A percentile compares a stretch with the other conserved stretches of the same genome.
Evolutionary conservation across 371 early-diverging fungal species (phyloP).

Genomic region (Mortierella sp.): DNA sequence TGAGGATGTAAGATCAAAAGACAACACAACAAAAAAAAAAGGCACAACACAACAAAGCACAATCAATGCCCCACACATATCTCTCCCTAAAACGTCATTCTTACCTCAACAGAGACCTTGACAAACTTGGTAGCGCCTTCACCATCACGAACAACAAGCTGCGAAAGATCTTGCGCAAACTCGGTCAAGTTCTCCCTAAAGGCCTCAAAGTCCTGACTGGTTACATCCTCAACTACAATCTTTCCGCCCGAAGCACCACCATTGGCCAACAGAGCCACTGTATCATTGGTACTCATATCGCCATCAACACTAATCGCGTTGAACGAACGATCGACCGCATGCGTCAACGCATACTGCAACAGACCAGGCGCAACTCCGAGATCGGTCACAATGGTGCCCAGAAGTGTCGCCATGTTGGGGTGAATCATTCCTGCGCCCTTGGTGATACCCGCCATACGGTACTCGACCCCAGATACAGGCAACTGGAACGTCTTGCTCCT

Average conservation of each 20-base stretch:
- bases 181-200: conserved; percentile 83
- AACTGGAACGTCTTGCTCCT: conserved; percentile 72
- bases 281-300: conserved; percentile 97
- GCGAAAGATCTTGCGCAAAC: conserved; percentile 88
- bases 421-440: conserved; percentile 98
- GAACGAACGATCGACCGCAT: conserved; percentile 92
- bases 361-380: conserved; percentile 72
- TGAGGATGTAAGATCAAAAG: neutral
- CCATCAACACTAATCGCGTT: conserved; percentile 96
- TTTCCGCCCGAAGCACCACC: conserved; percentile 72
- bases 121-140: conserved; percentile 98
- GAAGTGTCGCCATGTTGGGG: conserved; percentile 94
- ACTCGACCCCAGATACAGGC: conserved; percentile 63
- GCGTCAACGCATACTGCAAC: conserved; percentile 80
- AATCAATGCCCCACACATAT: too few relatives aligned
- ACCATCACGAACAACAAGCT: conserved; percentile 93
- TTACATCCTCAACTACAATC: conserved; percentile 60
- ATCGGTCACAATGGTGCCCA: conserved; percentile 92
- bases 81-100: too few relatives aligned
- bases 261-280: conserved; percentile 91
- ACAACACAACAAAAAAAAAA: neutral
- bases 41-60: too few relatives aligned
- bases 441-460: conserved; percentile 91
- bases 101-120: conserved; percentile 87
- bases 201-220: conserved; percentile 67